Conservation (phyloP, 331 rosid species). For the Saraca asoca region DNA sequence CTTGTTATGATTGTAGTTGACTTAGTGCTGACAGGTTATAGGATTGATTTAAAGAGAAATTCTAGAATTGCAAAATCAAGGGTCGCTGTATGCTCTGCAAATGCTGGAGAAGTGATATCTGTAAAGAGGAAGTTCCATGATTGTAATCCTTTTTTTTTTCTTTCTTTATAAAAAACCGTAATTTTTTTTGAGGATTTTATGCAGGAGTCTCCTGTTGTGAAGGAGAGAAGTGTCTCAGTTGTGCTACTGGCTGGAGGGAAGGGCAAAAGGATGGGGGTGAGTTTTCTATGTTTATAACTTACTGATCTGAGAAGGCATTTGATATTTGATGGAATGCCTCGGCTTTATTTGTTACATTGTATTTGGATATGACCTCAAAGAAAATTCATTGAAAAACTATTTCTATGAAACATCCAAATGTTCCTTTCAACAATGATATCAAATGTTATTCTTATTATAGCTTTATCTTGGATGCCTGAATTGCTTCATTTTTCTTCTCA, state of each 20-base stretch:
- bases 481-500: too few relatives aligned
- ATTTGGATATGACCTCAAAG: too few relatives aligned
- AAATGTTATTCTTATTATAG: too few relatives aligned
- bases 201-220: constrained; percentile 39
- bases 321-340: too few relatives aligned
- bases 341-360: too few relatives aligned
- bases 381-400: too few relatives aligned
- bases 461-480: too few relatives aligned
- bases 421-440: too few relatives aligned
- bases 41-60: constrained; percentile 32
- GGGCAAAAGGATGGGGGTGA: constrained; percentile 92
- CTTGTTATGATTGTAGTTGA: not conserved
- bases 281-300: constrained; percentile 25
- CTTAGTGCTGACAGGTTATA: constrained; percentile 32
- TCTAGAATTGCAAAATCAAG: constrained; percentile 36
- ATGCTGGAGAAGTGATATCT: constrained; percentile 26
- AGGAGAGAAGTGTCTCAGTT: constrained; percentile 69
- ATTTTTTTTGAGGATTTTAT: not conserved
- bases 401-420: too few relatives aligned
- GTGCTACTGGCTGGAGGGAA: constrained; percentile 78
- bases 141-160: not conserved
- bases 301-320: not conserved
- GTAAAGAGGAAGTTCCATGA: not conserved
- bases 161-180: too few relatives aligned
- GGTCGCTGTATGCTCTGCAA: constrained; percentile 42